Percentiles rank a stretch among this genome's conserved stretches.
Evolutionary conservation across 352 stramenopile species (phyloP).

Genomic region (Pseudoperonospora humuli): DNA sequence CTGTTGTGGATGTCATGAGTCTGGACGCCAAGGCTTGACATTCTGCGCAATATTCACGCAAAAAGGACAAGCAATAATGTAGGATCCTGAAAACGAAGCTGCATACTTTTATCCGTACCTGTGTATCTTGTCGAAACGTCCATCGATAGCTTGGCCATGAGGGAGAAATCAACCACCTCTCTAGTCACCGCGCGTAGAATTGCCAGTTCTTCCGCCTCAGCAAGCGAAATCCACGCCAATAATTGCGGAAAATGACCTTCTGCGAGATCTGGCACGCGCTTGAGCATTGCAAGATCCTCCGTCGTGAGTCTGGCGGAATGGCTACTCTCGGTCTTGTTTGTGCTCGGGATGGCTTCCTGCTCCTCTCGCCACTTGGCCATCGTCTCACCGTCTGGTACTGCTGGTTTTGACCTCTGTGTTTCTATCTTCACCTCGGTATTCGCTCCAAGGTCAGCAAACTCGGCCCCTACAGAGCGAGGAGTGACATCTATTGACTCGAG

Average conservation of each 20-base stretch:
- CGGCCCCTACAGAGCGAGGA: constrained; percentile 26
- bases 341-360: constrained; percentile 15
- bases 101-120: constrained; percentile 10
- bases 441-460: constrained; percentile 24
- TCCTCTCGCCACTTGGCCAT: constrained; percentile 57
- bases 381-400: constrained; percentile 24
- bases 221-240: constrained; percentile 49
- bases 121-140: constrained; percentile 47
- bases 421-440: constrained; percentile 2
- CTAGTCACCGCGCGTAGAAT: constrained; percentile 50
- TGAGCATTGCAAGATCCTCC: constrained; percentile 32
- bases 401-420: background rate
- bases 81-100: background rate
- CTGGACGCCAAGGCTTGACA: constrained; percentile 22
- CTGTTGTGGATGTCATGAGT: constrained; percentile 26
- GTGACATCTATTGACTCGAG: constrained; percentile 31
- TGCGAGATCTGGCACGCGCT: constrained; percentile 47
- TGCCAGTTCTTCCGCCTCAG: constrained; percentile 59
- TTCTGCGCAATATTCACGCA: constrained; percentile 13
- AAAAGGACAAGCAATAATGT: background rate
- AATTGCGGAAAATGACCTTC: constrained; percentile 38
- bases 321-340: background rate
- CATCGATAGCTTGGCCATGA: constrained; percentile 59
- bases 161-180: constrained; percentile 49
- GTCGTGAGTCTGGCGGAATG: background rate